Percentiles rank a stretch among this genome's conserved stretches.
Conservation (phyloP, 2,329 filamentous ascomycete genomes). For the Beauveria rudraprayagi region DNA sequence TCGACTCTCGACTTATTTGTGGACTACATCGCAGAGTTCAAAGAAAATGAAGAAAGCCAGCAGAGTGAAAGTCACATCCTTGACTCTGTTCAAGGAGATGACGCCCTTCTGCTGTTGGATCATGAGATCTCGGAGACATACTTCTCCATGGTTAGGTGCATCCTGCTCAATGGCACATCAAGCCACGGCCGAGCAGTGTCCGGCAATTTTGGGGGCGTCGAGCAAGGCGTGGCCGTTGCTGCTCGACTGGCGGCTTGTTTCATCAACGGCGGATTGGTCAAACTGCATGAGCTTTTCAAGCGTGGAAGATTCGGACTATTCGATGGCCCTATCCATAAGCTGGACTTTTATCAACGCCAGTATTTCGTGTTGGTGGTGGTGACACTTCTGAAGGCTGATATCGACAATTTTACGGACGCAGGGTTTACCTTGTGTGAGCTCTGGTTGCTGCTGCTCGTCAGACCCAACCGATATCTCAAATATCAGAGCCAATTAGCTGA, state of each 20-base stretch:
- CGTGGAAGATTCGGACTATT: conserved; percentile 44
- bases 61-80: conserved; percentile 29
- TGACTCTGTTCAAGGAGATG: conserved; percentile 36
- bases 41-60: conserved; percentile 29
- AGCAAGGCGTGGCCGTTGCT: conserved; percentile 37
- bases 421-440: conserved; percentile 39
- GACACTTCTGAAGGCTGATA: conserved; percentile 37
- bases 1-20: conserved; percentile 42
- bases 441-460: conserved; percentile 46
- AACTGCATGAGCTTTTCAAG: conserved; percentile 38
- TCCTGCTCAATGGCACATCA: conserved; percentile 21
- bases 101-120: conserved; percentile 40
- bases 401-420: conserved; percentile 39
- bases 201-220: conserved; percentile 28
- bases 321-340: conserved; percentile 29
- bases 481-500: conserved; percentile 44
- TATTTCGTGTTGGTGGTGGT: conserved; percentile 44
- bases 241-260: conserved; percentile 39
- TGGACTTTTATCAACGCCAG: conserved; percentile 33
- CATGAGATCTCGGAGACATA: conserved; percentile 38
- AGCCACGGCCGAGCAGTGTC: conserved; percentile 2
- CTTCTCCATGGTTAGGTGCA: conserved; percentile 38
- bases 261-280: conserved; percentile 35
- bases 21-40: conserved; percentile 34
- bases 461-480: conserved; percentile 36